A percentile compares a stretch with the other conserved stretches of the same genome.
These are phyloP conservation scores for Euphorbia celastroides DNA, from an alignment of 441 rosid genomes.

Conservation along the genomic window DNA sequence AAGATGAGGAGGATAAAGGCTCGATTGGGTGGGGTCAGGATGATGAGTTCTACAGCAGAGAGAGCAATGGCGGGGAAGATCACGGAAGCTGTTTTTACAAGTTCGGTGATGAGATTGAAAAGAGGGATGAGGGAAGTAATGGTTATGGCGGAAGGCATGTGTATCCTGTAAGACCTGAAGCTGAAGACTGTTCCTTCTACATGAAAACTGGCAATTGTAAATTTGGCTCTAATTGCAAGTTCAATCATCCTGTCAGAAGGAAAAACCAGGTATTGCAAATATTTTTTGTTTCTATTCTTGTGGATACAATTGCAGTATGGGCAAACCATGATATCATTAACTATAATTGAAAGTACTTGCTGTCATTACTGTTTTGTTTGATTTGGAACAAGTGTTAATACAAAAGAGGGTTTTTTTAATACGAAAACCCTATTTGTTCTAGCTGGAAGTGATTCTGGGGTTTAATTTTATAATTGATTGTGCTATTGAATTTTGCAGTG, in stretches of 20 bases:
- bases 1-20: constrained; percentile 19
- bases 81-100: constrained; percentile 15
- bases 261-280: constrained; percentile 43
- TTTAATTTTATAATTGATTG: background rate
- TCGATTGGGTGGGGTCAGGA: constrained; percentile 14
- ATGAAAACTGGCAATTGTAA: constrained; percentile 74
- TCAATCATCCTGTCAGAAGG: constrained; percentile 66
- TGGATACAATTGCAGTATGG: background rate
- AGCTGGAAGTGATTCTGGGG: constrained; percentile 8
- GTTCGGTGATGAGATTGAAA: constrained; percentile 24
- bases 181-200: constrained; percentile 76
- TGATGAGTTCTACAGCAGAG: constrained; percentile 17
- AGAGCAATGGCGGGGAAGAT: constrained; percentile 17
- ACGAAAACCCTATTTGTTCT: background rate
- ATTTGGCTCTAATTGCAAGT: constrained; percentile 74
- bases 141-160: constrained; percentile 20
- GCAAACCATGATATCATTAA: background rate
- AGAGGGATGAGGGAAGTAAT: constrained; percentile 21
- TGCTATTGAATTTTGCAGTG: background rate
- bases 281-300: background rate
- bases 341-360: background rate
- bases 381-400: background rate
- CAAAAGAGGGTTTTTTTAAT: background rate
- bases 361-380: background rate
- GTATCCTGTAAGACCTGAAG: constrained; percentile 71